phyloP scores from a whole-genome alignment of 495 filamentous ascomycete species.

The Aspergillus ellipticus region DNA sequence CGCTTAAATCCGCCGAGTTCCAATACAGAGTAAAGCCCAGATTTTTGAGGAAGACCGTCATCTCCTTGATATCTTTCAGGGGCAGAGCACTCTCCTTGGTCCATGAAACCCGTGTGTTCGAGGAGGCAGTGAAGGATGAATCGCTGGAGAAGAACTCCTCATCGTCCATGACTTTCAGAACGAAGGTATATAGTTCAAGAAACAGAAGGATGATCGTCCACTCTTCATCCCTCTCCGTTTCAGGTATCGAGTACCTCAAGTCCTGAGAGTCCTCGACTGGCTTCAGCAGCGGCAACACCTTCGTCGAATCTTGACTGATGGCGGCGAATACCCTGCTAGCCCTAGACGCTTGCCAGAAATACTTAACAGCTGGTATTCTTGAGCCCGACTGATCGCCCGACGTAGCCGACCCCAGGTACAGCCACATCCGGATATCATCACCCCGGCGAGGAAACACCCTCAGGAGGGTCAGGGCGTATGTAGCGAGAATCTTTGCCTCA shows the following conservation, averaged over 20 bases:
- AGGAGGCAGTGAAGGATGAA: constrained; percentile 32
- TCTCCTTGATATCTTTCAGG: constrained; percentile 63
- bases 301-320: constrained; percentile 56
- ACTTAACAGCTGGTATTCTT: constrained; percentile 71
- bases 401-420: constrained; percentile 76
- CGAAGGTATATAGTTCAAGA: constrained; percentile 88
- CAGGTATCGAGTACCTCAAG: constrained; percentile 14
- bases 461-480: constrained; percentile 80
- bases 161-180: constrained; percentile 89
- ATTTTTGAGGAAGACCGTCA: constrained; percentile 86
- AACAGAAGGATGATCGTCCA: constrained; percentile 91
- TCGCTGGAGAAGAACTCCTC: constrained; percentile 56
- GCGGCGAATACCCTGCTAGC: constrained; percentile 61
- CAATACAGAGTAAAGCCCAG: constrained; percentile 90
- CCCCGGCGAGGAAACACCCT: constrained; percentile 77
- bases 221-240: constrained; percentile 56
- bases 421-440: constrained; percentile 94
- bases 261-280: constrained; percentile 23
- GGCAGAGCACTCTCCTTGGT: constrained; percentile 66
- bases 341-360: constrained; percentile 78
- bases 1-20: constrained; percentile 65
- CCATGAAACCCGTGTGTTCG: constrained; percentile 39
- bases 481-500: constrained; percentile 73
- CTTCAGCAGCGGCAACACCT: constrained; percentile 56
- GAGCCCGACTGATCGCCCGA: constrained; percentile 28